Evolutionary conservation across 306 rosid genomes (phyloP).

Genomic region (Cicer arietinum): DNA sequence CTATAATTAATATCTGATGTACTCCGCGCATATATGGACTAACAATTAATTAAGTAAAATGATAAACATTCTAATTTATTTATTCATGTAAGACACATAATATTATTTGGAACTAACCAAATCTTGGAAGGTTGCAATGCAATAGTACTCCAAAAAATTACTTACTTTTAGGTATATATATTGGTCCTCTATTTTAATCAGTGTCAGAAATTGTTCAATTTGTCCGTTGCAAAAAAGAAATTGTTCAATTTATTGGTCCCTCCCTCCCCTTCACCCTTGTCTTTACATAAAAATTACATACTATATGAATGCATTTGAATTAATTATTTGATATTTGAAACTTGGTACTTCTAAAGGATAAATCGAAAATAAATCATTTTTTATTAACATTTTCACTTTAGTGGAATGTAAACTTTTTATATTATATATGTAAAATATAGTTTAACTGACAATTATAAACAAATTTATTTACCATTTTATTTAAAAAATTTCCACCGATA

Average conservation of each 20-base stretch:
- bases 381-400: neutral
- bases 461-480: no score
- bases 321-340: neutral
- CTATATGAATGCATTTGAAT: neutral
- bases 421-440: no score
- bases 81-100: conserved; percentile 33
- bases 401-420: neutral
- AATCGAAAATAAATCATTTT: neutral
- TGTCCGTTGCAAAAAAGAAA: neutral
- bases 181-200: conserved; percentile 44
- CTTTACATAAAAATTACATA: conserved; percentile 21
- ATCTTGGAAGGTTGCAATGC: conserved; percentile 46
- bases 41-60: conserved; percentile 34
- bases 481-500: neutral
- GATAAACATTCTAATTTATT: conserved; percentile 27
- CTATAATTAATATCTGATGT: neutral
- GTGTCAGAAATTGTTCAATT: conserved; percentile 50
- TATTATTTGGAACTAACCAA: conserved; percentile 36
- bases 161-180: conserved; percentile 34
- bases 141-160: conserved; percentile 34
- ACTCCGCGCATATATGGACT: conserved; percentile 39
- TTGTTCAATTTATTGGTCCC: conserved; percentile 56
- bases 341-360: neutral
- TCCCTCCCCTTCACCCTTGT: conserved; percentile 36
- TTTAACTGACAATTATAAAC: no score